Base-by-base conservation (phyloP, 179 eudicot species). In the Spergularia azorica region DNA sequence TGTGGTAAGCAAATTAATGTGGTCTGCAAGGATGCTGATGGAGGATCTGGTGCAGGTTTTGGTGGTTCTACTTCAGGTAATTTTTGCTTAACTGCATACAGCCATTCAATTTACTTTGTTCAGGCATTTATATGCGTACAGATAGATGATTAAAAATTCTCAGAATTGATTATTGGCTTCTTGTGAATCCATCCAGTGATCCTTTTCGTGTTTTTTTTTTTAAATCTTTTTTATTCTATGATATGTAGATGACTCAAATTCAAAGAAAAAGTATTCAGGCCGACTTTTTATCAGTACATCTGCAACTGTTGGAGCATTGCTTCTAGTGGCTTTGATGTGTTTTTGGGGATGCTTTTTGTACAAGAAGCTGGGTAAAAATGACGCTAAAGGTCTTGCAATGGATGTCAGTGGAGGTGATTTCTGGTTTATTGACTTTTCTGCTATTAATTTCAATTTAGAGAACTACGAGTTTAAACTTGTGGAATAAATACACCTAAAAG, bases 261-360 rank as follows among this genome's bases (percentile, higher is more conserved):
- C 78, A 59, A 94, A 81, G 86, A 91, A 85, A 85, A 93, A 89
- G 73, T 79, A 85, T 80, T 89, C 97, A 9, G 97, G 94, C 14
- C 81, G 89, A 80, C 89, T 95, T 77, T 86, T 95, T 86, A 83
- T 91, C 73, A 95, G 99, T 83, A 92, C 99, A 66, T 88, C 94
- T 51, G 99, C 99, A 73, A 93, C 99, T 54, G 90, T 95, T 66
- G 99, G 99, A 72, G 99, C 97, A 21, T 85, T 93, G 80, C 94
- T 95, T 78, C 84, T 95, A 67, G 99, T 95, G 73, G 99, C 99
- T 69, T 90, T 95, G 17, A 95, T 95, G 99, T 95, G 99, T 80
- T 95, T 93, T 78, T 95, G 99, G 99, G 98, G 99, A 17, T 95
- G 99, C 84, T 91, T 87, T 82, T 84, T 95, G 80, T 95, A 93